A percentile compares a stretch with the other conserved stretches of the same genome.
Evolutionary conservation across 225 moss, liverwort and hornwort genomes (phyloP).

Genomic region (Takakia lepidozioides): DNA sequence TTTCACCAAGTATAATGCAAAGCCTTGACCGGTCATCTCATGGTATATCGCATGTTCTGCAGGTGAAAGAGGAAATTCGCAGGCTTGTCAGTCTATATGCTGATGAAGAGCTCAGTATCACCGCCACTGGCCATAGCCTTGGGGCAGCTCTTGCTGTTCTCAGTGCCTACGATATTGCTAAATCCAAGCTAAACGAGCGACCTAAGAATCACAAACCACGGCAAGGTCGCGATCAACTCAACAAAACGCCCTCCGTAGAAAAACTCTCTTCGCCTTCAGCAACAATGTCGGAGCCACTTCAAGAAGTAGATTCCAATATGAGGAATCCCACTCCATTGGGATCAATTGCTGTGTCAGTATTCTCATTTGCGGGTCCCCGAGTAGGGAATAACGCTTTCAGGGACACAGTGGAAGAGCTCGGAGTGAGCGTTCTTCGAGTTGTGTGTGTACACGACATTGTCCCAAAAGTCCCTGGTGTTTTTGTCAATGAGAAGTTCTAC

Average conservation of each 20-base stretch:
- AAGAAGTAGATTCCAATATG: no score
- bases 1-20: no score
- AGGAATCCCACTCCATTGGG: neutral
- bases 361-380: conserved; percentile 49
- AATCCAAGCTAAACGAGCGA: conserved; percentile 27
- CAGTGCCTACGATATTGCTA: conserved; percentile 63
- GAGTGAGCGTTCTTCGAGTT: conserved; percentile 54
- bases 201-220: no score
- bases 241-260: no score
- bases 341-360: conserved; percentile 47
- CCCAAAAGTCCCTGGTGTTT: conserved; percentile 41
- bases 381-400: conserved; percentile 60
- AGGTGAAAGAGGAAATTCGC: conserved; percentile 23
- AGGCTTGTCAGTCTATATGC: conserved; percentile 31
- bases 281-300: no score
- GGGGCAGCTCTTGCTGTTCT: conserved; percentile 62
- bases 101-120: conserved; percentile 44
- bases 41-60: no score
- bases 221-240: no score
- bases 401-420: conserved; percentile 31
- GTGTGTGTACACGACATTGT: conserved; percentile 34
- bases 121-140: conserved; percentile 70
- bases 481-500: conserved; percentile 14
- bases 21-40: no score
- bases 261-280: no score